phyloP scores from a whole-genome alignment of 1,284 basidiomycete genomes.

The Leccinum fuscescens region DNA sequence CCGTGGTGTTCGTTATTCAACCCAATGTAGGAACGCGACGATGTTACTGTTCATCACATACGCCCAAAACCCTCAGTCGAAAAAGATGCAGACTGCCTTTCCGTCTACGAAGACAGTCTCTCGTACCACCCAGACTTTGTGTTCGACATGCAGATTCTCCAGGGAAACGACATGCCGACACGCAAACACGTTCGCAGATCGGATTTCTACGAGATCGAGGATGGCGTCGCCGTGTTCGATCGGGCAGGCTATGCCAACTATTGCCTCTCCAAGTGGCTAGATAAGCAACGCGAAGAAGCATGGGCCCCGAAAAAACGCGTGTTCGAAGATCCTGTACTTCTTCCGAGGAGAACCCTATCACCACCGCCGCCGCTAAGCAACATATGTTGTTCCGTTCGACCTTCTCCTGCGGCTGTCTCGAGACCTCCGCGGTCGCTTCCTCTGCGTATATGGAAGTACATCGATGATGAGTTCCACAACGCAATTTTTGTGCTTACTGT shows the following conservation, averaged over 20 bases:
- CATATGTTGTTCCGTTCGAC: neutral
- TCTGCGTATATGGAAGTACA: conserved; percentile 14
- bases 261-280: conserved; percentile 29
- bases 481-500: conserved; percentile 26
- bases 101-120: conserved; percentile 33
- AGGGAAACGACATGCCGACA: conserved; percentile 13
- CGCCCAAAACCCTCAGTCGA: conserved; percentile 1
- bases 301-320: conserved; percentile 18
- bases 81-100: conserved; percentile 23
- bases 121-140: conserved; percentile 21
- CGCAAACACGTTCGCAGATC: conserved; percentile 17
- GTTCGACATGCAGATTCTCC: conserved; percentile 22
- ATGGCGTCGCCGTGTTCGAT: conserved; percentile 30
- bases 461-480: conserved; percentile 32
- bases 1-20: neutral
- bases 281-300: conserved; percentile 28
- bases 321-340: conserved; percentile 21
- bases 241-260: conserved; percentile 25
- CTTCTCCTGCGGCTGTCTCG: neutral
- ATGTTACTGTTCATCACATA: neutral
- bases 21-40: conserved; percentile 13
- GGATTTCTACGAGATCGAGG: conserved; percentile 33
- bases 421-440: conserved; percentile 10
- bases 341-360: conserved; percentile 19
- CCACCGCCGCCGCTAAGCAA: neutral